Base-by-base conservation (phyloP, 1,284 basidiomycete species). In the Fomitiporia mediterranea region DNA sequence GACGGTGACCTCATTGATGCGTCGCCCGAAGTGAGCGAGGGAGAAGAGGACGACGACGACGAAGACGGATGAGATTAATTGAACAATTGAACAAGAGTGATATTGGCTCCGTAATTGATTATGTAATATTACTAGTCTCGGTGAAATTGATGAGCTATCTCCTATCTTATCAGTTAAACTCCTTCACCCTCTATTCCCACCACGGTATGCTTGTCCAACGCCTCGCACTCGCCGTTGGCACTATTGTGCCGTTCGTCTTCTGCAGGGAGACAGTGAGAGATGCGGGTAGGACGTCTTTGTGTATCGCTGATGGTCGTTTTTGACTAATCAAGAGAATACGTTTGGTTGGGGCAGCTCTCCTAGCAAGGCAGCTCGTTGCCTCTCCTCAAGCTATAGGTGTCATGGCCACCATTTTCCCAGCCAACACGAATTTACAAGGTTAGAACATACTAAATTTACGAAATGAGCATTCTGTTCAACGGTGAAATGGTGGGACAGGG, bases 1-100 rank as follows among this genome's bases (percentile, higher is more conserved):
- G 82, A 81, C 50, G 78, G 79, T 15, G 81, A 85, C 28, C 68
- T 86, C 8, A 60, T 87, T 21, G 84, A 88, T 65, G 66, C 74
- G 38, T 58, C 59, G 5, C 63, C 63, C 9, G 60, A 60, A 38
- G 61, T 61, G 19, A 57, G 67, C 51, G 70, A 69, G 55, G 68
- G 59, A 35, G 72, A 71, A 34, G 66, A 59, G 50, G 66, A 65
- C 28, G 64, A 65, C 17, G 70, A 72, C 13, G 70, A 38, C 30
- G 55, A 49, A n/a, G 48, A 40, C 40, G 39, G 11, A 13, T 25
- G 21, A 32, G 39, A 55, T 34, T 9, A n/a, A n/a, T n/a, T 39
- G 11, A 39, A 39, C 37, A 39, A 42, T 17, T 42, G 13, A 42
- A n/a, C n/a, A 42, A 2, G 2, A 42, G 23, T 42, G 9, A 42